These are phyloP conservation scores for Dunaliella sp. DNA, from an alignment of 139 green algal species.

Conservation along the genomic window DNA sequence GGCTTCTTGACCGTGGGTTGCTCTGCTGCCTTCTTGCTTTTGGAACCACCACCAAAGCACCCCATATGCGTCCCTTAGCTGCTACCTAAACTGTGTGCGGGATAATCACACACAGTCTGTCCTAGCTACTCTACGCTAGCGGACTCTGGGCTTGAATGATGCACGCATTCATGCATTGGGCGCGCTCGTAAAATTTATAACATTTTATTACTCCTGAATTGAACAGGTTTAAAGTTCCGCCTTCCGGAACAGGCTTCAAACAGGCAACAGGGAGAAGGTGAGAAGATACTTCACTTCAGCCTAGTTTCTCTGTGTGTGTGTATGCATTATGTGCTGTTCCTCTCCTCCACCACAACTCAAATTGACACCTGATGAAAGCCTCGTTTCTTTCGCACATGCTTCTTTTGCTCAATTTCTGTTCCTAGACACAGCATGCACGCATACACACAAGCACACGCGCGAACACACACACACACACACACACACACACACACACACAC, in stretches of 20 bases:
- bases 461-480: background rate
- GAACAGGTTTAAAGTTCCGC: background rate
- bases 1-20: background rate
- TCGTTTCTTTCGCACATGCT: background rate
- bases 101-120: background rate
- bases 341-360: background rate
- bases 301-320: background rate
- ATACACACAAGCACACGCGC: background rate
- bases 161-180: background rate
- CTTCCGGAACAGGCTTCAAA: background rate
- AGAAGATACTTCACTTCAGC: constrained; percentile 19
- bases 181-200: background rate
- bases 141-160: too few relatives aligned
- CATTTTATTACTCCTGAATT: background rate
- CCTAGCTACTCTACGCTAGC: background rate
- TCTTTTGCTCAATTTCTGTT: too few relatives aligned
- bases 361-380: background rate
- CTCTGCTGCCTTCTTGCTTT: background rate
- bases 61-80: background rate
- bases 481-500: background rate
- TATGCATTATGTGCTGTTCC: background rate
- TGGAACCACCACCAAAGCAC: background rate
- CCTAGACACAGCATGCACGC: background rate
- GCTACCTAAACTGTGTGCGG: background rate
- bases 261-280: constrained; percentile 20